Conservation (phyloP, 2,329 filamentous ascomycete genomes). For the Clarireedia sp. region DNA sequence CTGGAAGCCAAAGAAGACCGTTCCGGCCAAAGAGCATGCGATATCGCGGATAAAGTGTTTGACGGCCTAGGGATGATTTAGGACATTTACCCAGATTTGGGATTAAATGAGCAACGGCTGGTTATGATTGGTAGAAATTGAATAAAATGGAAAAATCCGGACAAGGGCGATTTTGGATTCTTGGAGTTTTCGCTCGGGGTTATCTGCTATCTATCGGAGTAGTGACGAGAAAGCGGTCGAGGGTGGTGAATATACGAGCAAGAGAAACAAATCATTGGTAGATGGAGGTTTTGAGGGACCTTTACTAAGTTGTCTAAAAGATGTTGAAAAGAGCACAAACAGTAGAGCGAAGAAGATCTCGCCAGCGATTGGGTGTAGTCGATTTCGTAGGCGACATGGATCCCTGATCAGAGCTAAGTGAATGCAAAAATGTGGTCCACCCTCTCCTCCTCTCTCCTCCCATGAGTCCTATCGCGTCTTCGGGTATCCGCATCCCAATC, state of each 20-base stretch:
- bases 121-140: background rate
- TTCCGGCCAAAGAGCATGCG: background rate
- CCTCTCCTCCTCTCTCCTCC: background rate
- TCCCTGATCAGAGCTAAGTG: too few relatives aligned
- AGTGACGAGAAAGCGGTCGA: background rate
- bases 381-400: too few relatives aligned
- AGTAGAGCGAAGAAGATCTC: too few relatives aligned
- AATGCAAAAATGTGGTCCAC: too few relatives aligned
- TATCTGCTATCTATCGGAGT: background rate
- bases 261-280: too few relatives aligned
- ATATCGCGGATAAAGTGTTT: background rate
- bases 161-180: background rate
- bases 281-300: too few relatives aligned
- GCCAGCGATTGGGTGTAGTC: too few relatives aligned
- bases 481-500: background rate
- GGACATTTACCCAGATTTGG: background rate
- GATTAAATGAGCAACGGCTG: background rate
- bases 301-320: too few relatives aligned
- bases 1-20: background rate
- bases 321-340: too few relatives aligned
- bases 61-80: background rate
- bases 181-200: background rate
- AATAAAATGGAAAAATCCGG: background rate
- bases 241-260: background rate
- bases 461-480: background rate